phyloP scores from a whole-genome alignment of 805 yeast species.

The Candida pini region DNA sequence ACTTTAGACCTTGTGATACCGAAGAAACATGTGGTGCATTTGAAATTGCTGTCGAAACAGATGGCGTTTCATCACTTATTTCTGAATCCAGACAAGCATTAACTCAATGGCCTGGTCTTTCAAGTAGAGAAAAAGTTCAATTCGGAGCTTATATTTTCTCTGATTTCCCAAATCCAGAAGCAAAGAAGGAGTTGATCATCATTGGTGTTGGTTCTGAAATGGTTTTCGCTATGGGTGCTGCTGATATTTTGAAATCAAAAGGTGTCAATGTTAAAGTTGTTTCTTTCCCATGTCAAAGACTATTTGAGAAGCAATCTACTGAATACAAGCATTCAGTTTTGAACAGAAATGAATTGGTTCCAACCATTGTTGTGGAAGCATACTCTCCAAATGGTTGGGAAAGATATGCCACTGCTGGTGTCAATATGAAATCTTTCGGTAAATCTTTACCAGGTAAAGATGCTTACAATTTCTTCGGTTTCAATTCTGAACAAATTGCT shows the following conservation, averaged over 20 bases:
- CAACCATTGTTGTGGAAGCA: slow-evolving; percentile 90
- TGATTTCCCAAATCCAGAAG: slow-evolving; percentile 53
- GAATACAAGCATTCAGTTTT: slow-evolving; percentile 79
- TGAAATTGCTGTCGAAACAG: slow-evolving; percentile 54
- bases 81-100: slow-evolving; percentile 81
- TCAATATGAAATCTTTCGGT: slow-evolving; percentile 93
- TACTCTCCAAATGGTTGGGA: slow-evolving; percentile 89
- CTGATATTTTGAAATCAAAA: slow-evolving; percentile 55
- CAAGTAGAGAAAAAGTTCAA: slow-evolving; percentile 72
- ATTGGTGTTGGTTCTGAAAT: slow-evolving; percentile 97
- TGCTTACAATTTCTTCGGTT: slow-evolving; percentile 77
- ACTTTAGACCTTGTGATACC: slow-evolving; percentile 92
- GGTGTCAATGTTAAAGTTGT: slow-evolving; percentile 79
- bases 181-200: slow-evolving; percentile 47
- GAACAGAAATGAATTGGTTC: slow-evolving; percentile 75
- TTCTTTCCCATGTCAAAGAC: slow-evolving; percentile 86
- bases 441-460: slow-evolving; percentile 87
- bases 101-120: slow-evolving; percentile 89
- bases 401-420: slow-evolving; percentile 92
- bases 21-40: slow-evolving; percentile 82
- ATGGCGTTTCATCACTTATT: slow-evolving; percentile 61
- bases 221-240: slow-evolving; percentile 71
- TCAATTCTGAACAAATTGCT: slow-evolving; percentile 88
- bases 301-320: slow-evolving; percentile 80
- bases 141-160: slow-evolving; percentile 87